These are phyloP conservation scores for Populus alba DNA, from an alignment of 345 rosid species.

Conservation along the genomic window DNA sequence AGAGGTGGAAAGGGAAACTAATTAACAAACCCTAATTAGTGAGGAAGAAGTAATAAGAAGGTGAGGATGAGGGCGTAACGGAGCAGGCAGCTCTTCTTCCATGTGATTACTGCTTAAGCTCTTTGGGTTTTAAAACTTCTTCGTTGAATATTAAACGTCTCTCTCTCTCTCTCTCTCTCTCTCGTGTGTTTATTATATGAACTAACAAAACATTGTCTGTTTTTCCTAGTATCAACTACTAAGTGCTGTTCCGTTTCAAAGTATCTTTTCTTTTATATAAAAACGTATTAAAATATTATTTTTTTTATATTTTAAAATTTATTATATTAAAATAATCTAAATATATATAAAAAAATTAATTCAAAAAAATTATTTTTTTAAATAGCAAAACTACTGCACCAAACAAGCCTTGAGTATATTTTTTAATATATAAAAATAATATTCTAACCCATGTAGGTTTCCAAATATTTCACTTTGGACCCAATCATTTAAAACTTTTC, in stretches of 20 bases:
- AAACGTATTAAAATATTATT: too few species aligned
- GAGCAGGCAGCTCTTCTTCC: constrained; percentile 42
- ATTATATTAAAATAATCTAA: too few species aligned
- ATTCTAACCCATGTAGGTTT: neutral
- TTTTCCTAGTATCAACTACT: neutral
- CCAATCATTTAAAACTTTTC: neutral
- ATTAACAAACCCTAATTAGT: constrained; percentile 28
- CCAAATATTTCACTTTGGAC: neutral
- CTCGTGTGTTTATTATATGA: neutral
- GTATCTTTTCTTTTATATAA: too few species aligned
- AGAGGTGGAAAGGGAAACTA: neutral
- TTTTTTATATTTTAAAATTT: too few species aligned
- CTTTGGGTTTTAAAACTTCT: neutral
- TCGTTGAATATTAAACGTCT: constrained; percentile 39
- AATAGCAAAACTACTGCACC: too few species aligned
- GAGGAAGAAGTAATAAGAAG: constrained; percentile 5
- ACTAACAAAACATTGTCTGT: neutral
- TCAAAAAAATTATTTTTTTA: too few species aligned
- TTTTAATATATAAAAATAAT: too few species aligned
- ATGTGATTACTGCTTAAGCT: constrained; percentile 33
- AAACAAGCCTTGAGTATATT: too few species aligned
- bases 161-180: constrained; percentile 22
- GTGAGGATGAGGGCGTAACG: constrained; percentile 40
- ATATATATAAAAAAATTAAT: too few species aligned
- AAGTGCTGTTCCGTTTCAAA: too few species aligned